A percentile compares a stretch with the other conserved stretches of the same genome.
phyloP scores from a whole-genome alignment of 2,329 filamentous ascomycete genomes.

The Massarina eburnea region DNA sequence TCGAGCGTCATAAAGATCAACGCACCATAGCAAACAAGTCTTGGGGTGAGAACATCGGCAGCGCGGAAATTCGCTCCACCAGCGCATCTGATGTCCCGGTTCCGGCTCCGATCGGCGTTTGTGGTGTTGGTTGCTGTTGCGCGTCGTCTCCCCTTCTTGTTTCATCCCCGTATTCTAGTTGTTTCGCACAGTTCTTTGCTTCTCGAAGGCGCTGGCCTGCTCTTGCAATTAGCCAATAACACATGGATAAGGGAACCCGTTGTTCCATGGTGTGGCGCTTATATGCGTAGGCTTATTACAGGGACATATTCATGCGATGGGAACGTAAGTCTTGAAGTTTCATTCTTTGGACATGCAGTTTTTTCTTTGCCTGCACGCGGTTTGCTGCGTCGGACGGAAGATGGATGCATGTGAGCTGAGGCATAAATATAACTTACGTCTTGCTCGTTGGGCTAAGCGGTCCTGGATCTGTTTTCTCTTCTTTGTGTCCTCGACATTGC shows the following conservation, averaged over 20 bases:
- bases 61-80: neutral
- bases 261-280: no score
- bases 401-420: neutral
- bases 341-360: neutral
- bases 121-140: neutral
- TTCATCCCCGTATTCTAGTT: constrained; percentile 6
- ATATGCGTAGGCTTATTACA: neutral
- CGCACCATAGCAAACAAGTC: neutral
- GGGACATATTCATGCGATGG: constrained; percentile 11
- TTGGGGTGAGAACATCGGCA: neutral
- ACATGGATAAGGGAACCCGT: no score
- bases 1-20: no score
- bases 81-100: neutral
- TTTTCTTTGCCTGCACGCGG: no score
- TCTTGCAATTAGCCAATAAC: constrained; percentile 3
- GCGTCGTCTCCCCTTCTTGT: constrained; percentile 2
- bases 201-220: constrained; percentile 16
- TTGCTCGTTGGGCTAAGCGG: constrained; percentile 42
- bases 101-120: neutral
- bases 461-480: constrained; percentile 47
- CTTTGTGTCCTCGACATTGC: constrained; percentile 37
- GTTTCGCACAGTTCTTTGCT: constrained; percentile 16
- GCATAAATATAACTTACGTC: constrained; percentile 26
- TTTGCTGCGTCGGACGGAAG: no score
- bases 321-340: constrained; percentile 3